These are phyloP conservation scores for Globisporangium acanthophoron DNA, from an alignment of 352 stramenopile species.

Conservation along the genomic window DNA sequence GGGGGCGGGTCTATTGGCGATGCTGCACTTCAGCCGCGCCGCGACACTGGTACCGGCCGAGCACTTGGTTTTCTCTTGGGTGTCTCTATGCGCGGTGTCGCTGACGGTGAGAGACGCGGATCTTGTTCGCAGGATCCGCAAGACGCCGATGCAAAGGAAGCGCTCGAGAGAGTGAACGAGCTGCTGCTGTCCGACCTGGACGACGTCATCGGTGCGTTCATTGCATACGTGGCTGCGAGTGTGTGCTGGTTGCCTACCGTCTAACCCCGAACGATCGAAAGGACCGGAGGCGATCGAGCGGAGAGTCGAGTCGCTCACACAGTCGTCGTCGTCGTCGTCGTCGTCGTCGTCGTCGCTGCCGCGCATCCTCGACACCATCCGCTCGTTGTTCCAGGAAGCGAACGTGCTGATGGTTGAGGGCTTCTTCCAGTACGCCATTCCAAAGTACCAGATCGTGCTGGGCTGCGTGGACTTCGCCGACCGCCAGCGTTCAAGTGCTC, in stretches of 20 bases:
- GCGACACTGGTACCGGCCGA: slow-evolving; percentile 25
- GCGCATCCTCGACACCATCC: slow-evolving; percentile 24
- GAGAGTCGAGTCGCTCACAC: slow-evolving; percentile 3
- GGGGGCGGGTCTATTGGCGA: slow-evolving; percentile 40
- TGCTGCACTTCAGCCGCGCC: slow-evolving; percentile 66
- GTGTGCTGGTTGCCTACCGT: neutral
- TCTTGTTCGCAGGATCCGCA: slow-evolving; percentile 20
- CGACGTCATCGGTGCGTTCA: slow-evolving; percentile 2
- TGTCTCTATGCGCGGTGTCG: neutral
- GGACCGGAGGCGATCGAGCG: neutral
- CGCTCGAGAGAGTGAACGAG: slow-evolving; percentile 26
- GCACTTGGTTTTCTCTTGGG: too few species aligned
- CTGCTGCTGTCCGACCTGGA: slow-evolving; percentile 20
- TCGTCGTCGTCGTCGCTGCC: slow-evolving; percentile 6
- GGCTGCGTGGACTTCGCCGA: slow-evolving; percentile 24
- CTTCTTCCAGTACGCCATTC: slow-evolving; percentile 56
- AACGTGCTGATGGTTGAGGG: slow-evolving; percentile 60
- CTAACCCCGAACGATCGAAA: neutral
- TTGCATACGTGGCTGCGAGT: neutral
- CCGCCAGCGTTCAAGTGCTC: neutral
- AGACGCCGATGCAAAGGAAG: slow-evolving; percentile 21
- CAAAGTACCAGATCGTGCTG: slow-evolving; percentile 46
- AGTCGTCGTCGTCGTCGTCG: slow-evolving; percentile 2
- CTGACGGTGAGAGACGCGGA: neutral
- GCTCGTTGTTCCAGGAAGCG: slow-evolving; percentile 36